Evolutionary conservation across 176 grass and related monocot genomes (phyloP).

Genomic region (Raddia guianensis): DNA sequence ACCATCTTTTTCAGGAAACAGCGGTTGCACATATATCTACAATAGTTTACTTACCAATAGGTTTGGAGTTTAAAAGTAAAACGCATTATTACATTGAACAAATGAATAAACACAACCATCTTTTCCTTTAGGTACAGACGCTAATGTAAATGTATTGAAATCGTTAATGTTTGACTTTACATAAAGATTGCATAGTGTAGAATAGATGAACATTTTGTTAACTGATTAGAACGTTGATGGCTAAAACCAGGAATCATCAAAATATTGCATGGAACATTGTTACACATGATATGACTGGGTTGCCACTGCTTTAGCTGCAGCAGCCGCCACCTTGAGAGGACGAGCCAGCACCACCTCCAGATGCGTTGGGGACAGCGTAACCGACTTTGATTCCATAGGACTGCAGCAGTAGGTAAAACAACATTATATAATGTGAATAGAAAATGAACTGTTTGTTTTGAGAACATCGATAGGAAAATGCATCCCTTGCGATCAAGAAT

Average conservation of each 20-base stretch:
- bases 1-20: too few species aligned
- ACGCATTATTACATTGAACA: conserved; percentile 46
- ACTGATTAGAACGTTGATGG: conserved; percentile 10
- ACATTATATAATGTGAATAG: background rate
- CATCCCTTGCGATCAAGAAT: background rate
- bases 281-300: background rate
- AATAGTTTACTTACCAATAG: too few species aligned
- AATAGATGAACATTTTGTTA: conserved; percentile 38
- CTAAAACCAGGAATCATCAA: conserved; percentile 27
- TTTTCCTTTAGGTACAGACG: conserved; percentile 35
- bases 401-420: conserved; percentile 40
- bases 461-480: background rate
- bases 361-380: conserved; percentile 52
- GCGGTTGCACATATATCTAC: too few species aligned
- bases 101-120: conserved; percentile 39
- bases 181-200: conserved; percentile 34
- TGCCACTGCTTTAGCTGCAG: conserved; percentile 46
- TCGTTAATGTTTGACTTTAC: conserved; percentile 39
- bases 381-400: conserved; percentile 81
- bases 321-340: conserved; percentile 62
- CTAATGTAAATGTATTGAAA: background rate
- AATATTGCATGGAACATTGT: conserved; percentile 31
- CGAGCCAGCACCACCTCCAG: conserved; percentile 62
- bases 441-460: too few species aligned
- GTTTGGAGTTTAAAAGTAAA: background rate